Base-by-base conservation (phyloP, 2,329 filamentous ascomycete genomes). In the Polychaeton citri region DNA sequence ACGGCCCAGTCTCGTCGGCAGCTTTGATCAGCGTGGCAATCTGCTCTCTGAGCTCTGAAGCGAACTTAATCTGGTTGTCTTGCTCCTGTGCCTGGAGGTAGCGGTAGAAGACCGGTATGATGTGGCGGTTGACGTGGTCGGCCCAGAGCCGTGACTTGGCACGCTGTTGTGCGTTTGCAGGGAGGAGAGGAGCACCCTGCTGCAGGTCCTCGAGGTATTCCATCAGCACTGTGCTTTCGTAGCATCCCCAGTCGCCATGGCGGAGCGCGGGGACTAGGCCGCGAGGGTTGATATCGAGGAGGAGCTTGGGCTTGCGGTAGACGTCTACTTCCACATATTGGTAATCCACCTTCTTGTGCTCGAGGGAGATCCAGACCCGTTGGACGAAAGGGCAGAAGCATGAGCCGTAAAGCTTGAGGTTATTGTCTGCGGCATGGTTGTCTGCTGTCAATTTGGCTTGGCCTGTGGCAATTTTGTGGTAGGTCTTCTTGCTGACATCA, bases 361-460 rank as follows among this genome's bases (percentile, higher is more conserved):
- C 84, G 21, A 93, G 68, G 1, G 84, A 81, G 44, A 93, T 90
- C 85, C 85, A 93, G 18, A 90, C 81, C 13, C 84, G 75, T 54
- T 92, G 84, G 2, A 85, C 84, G 53, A 88, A 90, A 18, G 84
- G 84, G 51, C 85, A 92, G 57, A 86, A 90, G 54, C 81, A 87
- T 48, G 79, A 81, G 19, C 82, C 82, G 53, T 80, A 92, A 2
- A 93, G 64, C 57, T 85, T 87, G 34, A 92, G 58, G 6, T 79
- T 72, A 42, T 72, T 65, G 5, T 85, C 79, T 41, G 73, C 73
- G n/a, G 71, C 66, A 49, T 84, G 85, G 36, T 71, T 76, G 51
- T 75, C 74, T 6, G 72, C 78, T 2, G 84, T 92, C 32, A 66
- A 59, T 33, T 76, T 65, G 16, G 85, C 84, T 36, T 68, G 58